Percentiles rank a stretch among this genome's conserved stretches.
Conservation (phyloP, 2,329 filamentous ascomycete species). For the Fusarium sp. region DNA sequence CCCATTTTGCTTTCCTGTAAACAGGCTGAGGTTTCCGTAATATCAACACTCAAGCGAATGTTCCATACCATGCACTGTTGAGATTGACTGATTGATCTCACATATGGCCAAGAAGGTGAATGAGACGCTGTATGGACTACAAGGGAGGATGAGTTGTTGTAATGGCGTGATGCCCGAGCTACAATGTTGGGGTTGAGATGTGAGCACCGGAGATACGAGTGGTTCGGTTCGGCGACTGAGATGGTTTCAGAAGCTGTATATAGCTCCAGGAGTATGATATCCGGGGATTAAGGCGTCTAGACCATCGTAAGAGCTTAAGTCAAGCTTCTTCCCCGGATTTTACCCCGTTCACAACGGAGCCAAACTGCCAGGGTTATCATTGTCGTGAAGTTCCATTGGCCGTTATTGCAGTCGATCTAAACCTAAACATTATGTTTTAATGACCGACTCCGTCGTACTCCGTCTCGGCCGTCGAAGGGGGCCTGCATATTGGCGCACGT, state of each 20-base stretch:
- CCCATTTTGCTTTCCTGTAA: constrained; percentile 18
- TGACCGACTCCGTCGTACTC: constrained; percentile 11
- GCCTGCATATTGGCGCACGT: constrained; percentile 20
- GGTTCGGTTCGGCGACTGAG: constrained; percentile 31
- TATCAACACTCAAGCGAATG: constrained; percentile 5
- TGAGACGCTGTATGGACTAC: constrained; percentile 31
- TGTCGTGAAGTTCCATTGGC: constrained; percentile 7
- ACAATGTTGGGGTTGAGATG: neutral
- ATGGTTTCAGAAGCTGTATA: neutral
- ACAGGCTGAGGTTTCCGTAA: neutral
- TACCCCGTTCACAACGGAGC: constrained; percentile 18
- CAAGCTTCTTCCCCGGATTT: constrained; percentile 10
- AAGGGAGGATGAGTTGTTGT: neutral
- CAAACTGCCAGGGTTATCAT: constrained; percentile 11
- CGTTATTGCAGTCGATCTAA: neutral
- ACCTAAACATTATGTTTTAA: neutral
- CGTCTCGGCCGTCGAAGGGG: constrained; percentile 31
- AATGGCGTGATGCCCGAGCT: constrained; percentile 22
- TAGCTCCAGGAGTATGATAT: constrained; percentile 18
- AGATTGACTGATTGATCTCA: neutral
- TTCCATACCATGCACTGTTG: constrained; percentile 35
- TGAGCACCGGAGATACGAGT: constrained; percentile 36
- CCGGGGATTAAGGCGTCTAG: neutral
- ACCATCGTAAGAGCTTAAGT: constrained; percentile 16
- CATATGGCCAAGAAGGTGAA: constrained; percentile 15